Conservation (phyloP, 1,284 basidiomycete species). For the Rhizoctonia solani region DNA sequence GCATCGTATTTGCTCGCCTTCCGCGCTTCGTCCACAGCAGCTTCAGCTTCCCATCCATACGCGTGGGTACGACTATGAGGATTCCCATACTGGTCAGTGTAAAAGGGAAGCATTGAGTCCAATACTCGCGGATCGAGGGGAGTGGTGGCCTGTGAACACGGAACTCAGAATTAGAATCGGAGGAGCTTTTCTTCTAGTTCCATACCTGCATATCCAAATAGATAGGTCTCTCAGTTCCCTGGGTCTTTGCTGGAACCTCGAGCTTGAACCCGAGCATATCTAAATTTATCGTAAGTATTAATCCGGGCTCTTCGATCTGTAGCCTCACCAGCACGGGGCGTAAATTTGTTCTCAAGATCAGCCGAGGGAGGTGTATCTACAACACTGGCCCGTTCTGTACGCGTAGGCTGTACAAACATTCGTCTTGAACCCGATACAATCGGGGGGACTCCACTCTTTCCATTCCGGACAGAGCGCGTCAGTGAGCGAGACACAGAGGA, state of each 20-base stretch:
- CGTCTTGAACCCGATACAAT: slow-evolving; percentile 44
- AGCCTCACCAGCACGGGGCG: slow-evolving; percentile 67
- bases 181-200: slow-evolving; percentile 20
- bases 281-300: slow-evolving; percentile 46
- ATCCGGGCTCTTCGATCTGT: neutral
- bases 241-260: slow-evolving; percentile 60
- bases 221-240: slow-evolving; percentile 78
- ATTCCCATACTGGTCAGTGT: slow-evolving; percentile 97
- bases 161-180: neutral
- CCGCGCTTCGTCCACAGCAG: slow-evolving; percentile 89
- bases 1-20: slow-evolving; percentile 56
- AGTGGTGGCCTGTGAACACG: slow-evolving; percentile 77
- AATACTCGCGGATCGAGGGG: slow-evolving; percentile 97
- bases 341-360: slow-evolving; percentile 65
- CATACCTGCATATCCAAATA: slow-evolving; percentile 93
- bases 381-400: slow-evolving; percentile 75
- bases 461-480: slow-evolving; percentile 3
- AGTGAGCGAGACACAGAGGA: slow-evolving; percentile 29
- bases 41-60: slow-evolving; percentile 98
- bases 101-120: slow-evolving; percentile 95
- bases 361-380: slow-evolving; percentile 57
- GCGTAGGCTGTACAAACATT: slow-evolving; percentile 66
- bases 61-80: slow-evolving; percentile 98
- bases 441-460: neutral
- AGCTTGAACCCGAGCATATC: slow-evolving; percentile 92